phyloP scores from a whole-genome alignment of 306 rosid species.

The Cucumis sativus region DNA sequence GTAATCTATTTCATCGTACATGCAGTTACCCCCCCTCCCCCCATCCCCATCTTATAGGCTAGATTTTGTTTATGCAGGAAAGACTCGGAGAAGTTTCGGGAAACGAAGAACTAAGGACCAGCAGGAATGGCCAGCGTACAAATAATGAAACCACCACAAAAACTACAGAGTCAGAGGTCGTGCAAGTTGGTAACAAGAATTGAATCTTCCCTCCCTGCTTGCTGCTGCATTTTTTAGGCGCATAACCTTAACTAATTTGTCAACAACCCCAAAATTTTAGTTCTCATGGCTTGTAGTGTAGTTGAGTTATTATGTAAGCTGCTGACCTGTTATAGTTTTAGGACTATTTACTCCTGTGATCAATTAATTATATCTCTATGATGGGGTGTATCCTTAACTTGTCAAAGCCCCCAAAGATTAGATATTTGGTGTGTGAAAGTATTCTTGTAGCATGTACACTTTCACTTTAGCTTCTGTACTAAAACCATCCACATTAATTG shows the following conservation, averaged over 20 bases:
- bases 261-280: conserved; percentile 6
- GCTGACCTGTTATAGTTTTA: conserved; percentile 7
- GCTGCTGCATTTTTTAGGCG: conserved; percentile 5
- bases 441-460: conserved; percentile 4
- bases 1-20: not conserved
- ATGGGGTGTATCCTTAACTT: not conserved
- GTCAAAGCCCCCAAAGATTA: not conserved
- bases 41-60: not conserved
- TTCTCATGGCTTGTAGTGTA: not conserved
- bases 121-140: conserved; percentile 3
- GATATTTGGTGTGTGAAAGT: conserved; percentile 6
- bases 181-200: not conserved
- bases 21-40: not conserved
- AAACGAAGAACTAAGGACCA: not conserved
- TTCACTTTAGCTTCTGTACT: conserved; percentile 2
- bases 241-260: conserved; percentile 10
- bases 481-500: conserved; percentile 7
- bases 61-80: not conserved
- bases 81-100: not conserved
- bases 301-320: not conserved
- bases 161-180: not conserved
- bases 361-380: conserved; percentile 1
- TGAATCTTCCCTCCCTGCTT: not conserved
- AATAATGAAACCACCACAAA: conserved; percentile 3
- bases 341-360: conserved; percentile 3